Evolutionary conservation across 768 basidiomycete species (phyloP), one percentile per base, ranked within the genome.

Genomic region (Clavaria fumosa): DNA sequence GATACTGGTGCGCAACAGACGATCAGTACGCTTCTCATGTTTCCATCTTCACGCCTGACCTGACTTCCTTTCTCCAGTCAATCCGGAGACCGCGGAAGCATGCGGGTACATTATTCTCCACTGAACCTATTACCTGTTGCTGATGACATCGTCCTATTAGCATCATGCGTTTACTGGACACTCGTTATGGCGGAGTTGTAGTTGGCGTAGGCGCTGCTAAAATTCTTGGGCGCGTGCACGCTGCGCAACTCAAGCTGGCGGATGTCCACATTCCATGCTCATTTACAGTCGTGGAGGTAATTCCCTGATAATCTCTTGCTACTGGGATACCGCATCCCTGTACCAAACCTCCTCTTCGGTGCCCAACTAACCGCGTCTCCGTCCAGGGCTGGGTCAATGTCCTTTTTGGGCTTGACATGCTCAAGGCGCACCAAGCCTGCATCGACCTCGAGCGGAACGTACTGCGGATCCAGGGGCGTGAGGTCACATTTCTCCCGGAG

Each of bases 371-470:
- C n/a, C n/a, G n/a, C n/a, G n/a, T n/a, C n/a, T n/a, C n/a, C n/a
- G 18, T 18, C 21, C 40, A 89, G 83, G 90, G 90, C 24, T 73
- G 78, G 22, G 89, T 97, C 32, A 93, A 97, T 51, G 74, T 99
- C n/a, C 64, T 99, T 3, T 78, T 99, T 28, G 95, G 95, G 5
- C 69, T 99, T n/a, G 95, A 99, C 66, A 97, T 97, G 95, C 73
- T 97, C 43, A 96, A 89, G 57, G 84, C 90, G 0, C 85, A 96
- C 54, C 90, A 95, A 52, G 93, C 90, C 4, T 84, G 78, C 51
- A 96, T 99, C 54, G 95, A 99, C 57, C 71, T 99, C 17, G 67
- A 78, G 47, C 88, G 88, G 55, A 74, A 77, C 45, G 82, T 83
- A 9, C 73, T 99, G 15, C 72, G 88, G n/a, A 96, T 99, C 35